Conservation (phyloP, 2,329 filamentous ascomycete species). For the Pleoardoris graminearum region DNA sequence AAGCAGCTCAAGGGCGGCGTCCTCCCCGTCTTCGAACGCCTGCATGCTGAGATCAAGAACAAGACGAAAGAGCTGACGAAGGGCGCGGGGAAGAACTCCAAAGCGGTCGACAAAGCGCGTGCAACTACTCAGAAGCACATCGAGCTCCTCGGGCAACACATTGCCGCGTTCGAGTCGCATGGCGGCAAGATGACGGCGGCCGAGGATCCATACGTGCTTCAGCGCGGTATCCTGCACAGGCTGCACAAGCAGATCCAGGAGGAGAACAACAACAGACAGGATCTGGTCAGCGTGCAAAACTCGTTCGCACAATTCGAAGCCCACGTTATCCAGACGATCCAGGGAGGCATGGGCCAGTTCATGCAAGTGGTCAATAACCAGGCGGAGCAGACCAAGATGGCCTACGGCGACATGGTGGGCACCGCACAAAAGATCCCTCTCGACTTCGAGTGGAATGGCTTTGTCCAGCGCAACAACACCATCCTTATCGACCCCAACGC, state of each 20-base stretch:
- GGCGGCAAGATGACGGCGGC: slow-evolving; percentile 70
- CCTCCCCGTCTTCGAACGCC: slow-evolving; percentile 82
- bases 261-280: slow-evolving; percentile 94
- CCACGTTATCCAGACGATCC: slow-evolving; percentile 80
- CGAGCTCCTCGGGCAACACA: slow-evolving; percentile 85
- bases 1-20: slow-evolving; percentile 86
- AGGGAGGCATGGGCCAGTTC: slow-evolving; percentile 81
- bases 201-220: slow-evolving; percentile 87
- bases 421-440: slow-evolving; percentile 75
- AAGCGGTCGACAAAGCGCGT: slow-evolving; percentile 89
- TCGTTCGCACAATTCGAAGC: slow-evolving; percentile 86
- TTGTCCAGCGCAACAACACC: slow-evolving; percentile 70
- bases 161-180: slow-evolving; percentile 76
- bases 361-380: slow-evolving; percentile 79
- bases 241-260: slow-evolving; percentile 89
- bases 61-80: slow-evolving; percentile 87
- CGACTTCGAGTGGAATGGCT: slow-evolving; percentile 92
- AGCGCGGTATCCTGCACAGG: slow-evolving; percentile 78
- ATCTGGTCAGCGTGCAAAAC: slow-evolving; percentile 87
- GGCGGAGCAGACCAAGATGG: slow-evolving; percentile 75
- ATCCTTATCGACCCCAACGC: slow-evolving; percentile 78
- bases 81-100: slow-evolving; percentile 81
- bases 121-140: slow-evolving; percentile 91
- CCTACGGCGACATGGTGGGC: slow-evolving; percentile 82
- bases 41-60: slow-evolving; percentile 96